Evolutionary conservation across 2,329 filamentous ascomycete genomes (phyloP).

Genomic region (Xylariaceae sp.): DNA sequence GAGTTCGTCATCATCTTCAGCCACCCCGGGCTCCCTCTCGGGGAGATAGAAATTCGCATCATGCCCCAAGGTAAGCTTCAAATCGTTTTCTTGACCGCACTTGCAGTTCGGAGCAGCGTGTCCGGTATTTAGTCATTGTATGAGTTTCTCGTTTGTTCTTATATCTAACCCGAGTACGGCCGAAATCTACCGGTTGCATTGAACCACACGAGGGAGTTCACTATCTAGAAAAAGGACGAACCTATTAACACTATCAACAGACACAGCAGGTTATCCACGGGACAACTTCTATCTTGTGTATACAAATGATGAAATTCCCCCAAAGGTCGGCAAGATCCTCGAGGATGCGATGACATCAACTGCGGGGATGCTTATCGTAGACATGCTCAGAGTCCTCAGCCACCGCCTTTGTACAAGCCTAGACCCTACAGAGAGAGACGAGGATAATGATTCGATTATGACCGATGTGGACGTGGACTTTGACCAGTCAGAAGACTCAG

Average conservation of each 20-base stretch:
- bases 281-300: conserved; percentile 38
- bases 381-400: conserved; percentile 40
- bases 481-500: conserved; percentile 33
- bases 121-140: too few relatives aligned
- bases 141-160: too few relatives aligned
- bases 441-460: conserved; percentile 28
- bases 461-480: background rate
- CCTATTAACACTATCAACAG: conserved; percentile 18
- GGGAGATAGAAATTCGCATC: conserved; percentile 46
- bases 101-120: background rate
- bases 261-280: conserved; percentile 32
- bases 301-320: conserved; percentile 32
- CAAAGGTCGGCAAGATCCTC: conserved; percentile 30
- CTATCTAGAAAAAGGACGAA: background rate
- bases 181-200: too few relatives aligned
- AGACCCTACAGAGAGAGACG: conserved; percentile 32
- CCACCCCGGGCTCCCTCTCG: conserved; percentile 36
- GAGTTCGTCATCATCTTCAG: conserved; percentile 69
- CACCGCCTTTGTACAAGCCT: conserved; percentile 37
- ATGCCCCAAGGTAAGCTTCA: conserved; percentile 44
- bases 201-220: too few relatives aligned
- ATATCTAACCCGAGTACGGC: too few relatives aligned
- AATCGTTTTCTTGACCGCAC: background rate
- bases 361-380: conserved; percentile 30
- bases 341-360: conserved; percentile 32